phyloP scores from a whole-genome alignment of 148 eudicot genomes.

The Heliosperma pusillum region DNA sequence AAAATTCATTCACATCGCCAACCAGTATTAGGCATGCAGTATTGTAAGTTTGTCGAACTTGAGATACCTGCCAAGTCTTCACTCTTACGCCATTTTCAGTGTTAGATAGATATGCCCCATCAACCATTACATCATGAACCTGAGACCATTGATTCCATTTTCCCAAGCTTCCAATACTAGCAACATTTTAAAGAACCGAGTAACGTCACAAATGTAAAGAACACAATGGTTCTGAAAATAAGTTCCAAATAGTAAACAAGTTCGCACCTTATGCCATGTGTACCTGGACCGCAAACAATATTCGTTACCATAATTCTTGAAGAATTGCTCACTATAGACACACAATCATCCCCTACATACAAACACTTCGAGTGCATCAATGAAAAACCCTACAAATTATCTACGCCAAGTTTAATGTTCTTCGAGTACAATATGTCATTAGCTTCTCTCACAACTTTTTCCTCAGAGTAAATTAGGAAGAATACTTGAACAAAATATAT shows the following conservation, averaged over 20 bases:
- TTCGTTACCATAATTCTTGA: conserved; percentile 45
- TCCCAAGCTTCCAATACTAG: conserved; percentile 93
- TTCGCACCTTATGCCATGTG: conserved; percentile 84
- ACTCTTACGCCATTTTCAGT: conserved; percentile 89
- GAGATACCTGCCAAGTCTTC: conserved; percentile 95
- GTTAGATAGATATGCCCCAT: conserved; percentile 53
- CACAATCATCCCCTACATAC: conserved; percentile 84
- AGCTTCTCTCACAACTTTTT: too few species aligned
- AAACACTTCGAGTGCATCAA: neutral
- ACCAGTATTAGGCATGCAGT: too few species aligned
- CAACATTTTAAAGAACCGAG: neutral
- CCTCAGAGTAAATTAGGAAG: too few species aligned
- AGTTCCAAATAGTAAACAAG: neutral
- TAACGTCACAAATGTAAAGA: neutral
- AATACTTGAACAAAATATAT: neutral
- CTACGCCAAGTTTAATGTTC: too few species aligned
- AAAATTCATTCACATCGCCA: too few species aligned
- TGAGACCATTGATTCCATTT: conserved; percentile 41
- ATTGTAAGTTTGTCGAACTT: neutral
- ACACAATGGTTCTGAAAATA: neutral
- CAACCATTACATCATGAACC: conserved; percentile 57
- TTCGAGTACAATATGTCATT: too few species aligned
- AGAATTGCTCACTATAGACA: conserved; percentile 81
- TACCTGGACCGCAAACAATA: conserved; percentile 74
- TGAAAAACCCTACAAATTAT: too few species aligned